phyloP scores from a whole-genome alignment of 2,329 filamentous ascomycete genomes.

The Cytospora leucostoma region DNA sequence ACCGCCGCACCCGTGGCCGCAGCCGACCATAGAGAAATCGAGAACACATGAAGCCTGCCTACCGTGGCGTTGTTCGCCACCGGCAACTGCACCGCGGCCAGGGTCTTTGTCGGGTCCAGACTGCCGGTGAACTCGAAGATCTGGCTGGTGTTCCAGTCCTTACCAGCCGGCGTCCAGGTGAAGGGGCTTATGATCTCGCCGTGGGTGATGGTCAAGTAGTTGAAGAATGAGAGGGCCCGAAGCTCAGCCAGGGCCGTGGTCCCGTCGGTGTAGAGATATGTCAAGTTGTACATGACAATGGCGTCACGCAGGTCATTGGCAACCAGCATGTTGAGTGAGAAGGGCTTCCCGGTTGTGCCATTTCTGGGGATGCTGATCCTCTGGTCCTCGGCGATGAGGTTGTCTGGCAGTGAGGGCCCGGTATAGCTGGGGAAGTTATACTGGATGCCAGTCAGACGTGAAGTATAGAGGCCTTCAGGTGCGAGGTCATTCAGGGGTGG shows the following conservation, averaged over 20 bases:
- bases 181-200: constrained; percentile 48
- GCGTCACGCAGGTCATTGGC: constrained; percentile 43
- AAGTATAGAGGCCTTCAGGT: constrained; percentile 38
- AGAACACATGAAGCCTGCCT: constrained; percentile 46
- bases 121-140: constrained; percentile 48
- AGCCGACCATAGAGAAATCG: constrained; percentile 40
- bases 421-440: constrained; percentile 48
- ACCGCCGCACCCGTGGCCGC: constrained; percentile 20
- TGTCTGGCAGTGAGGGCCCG: constrained; percentile 40
- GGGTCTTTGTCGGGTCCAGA: constrained; percentile 40
- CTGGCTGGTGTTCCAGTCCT: constrained; percentile 46
- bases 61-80: constrained; percentile 39
- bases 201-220: constrained; percentile 46
- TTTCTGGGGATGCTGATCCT: constrained; percentile 35
- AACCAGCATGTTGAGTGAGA: constrained; percentile 45
- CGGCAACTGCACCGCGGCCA: constrained; percentile 45
- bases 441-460: constrained; percentile 42
- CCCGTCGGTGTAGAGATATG: constrained; percentile 45
- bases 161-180: constrained; percentile 43
- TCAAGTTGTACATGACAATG: constrained; percentile 44
- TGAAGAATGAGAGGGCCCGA: constrained; percentile 47
- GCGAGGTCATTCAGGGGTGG: constrained; percentile 37
- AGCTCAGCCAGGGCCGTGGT: constrained; percentile 44
- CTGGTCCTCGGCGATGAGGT: constrained; percentile 47
- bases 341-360: constrained; percentile 14